Evolutionary conservation across 73 alveolate species (phyloP).

Genomic region (Halteria grandinella): DNA sequence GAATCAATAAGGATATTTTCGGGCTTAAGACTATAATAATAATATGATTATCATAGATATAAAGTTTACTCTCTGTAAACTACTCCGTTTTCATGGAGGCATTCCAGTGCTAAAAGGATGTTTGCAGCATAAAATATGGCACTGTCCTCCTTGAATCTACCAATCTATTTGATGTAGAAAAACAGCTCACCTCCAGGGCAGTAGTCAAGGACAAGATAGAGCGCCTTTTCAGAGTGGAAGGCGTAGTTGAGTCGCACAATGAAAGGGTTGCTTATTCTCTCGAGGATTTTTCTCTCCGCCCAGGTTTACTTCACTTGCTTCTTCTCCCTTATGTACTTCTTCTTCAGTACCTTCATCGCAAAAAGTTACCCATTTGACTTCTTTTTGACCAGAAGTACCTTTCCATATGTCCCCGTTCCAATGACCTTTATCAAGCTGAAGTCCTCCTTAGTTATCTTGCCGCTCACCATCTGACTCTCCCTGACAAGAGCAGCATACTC

Average conservation of each 20-base stretch:
- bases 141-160: slow-evolving; percentile 72
- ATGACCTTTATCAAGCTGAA: slow-evolving; percentile 48
- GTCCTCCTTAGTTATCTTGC: no score
- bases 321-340: slow-evolving; percentile 56
- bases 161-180: slow-evolving; percentile 67
- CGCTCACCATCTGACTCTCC: no score
- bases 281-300: slow-evolving; percentile 64
- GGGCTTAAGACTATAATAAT: slow-evolving; percentile 64
- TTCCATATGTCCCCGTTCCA: slow-evolving; percentile 81
- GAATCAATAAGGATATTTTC: slow-evolving; percentile 71
- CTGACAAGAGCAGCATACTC: no score
- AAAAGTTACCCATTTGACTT: slow-evolving; percentile 55
- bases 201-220: slow-evolving; percentile 95
- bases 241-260: slow-evolving; percentile 84
- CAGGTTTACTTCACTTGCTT: slow-evolving; percentile 68
- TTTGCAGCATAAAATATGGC: slow-evolving; percentile 75
- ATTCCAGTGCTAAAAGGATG: slow-evolving; percentile 71
- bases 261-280: slow-evolving; percentile 68
- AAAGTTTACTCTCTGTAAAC: slow-evolving; percentile 71
- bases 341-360: slow-evolving; percentile 85
- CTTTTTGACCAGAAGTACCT: slow-evolving; percentile 72
- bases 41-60: background rate
- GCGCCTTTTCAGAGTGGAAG: slow-evolving; percentile 88
- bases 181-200: slow-evolving; percentile 96
- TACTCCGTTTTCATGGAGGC: slow-evolving; percentile 71